Evolutionary conservation across 495 filamentous ascomycete species (phyloP).

Genomic region (Cryomyces minteri): DNA sequence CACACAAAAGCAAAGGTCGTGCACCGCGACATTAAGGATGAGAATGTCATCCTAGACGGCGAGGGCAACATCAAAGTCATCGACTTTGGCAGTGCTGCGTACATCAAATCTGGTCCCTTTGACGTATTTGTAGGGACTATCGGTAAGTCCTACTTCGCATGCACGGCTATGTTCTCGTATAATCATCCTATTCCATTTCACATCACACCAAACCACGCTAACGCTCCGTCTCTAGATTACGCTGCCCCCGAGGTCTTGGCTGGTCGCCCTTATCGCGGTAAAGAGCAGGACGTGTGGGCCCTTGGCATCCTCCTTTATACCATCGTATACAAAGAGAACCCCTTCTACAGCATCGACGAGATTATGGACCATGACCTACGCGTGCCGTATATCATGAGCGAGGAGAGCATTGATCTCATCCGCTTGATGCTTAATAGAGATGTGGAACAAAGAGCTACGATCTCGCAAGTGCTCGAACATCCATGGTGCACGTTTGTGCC

Average conservation of each 20-base stretch:
- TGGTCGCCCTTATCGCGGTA: slow-evolving; percentile 80
- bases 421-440: slow-evolving; percentile 81
- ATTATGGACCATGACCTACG: slow-evolving; percentile 94
- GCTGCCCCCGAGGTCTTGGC: slow-evolving; percentile 94
- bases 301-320: slow-evolving; percentile 96
- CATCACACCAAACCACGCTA: slow-evolving; percentile 2
- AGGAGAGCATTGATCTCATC: slow-evolving; percentile 78
- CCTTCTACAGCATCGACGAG: slow-evolving; percentile 98
- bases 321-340: slow-evolving; percentile 98
- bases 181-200: neutral
- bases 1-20: slow-evolving; percentile 86
- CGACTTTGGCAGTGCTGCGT: slow-evolving; percentile 94
- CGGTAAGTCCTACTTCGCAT: slow-evolving; percentile 36
- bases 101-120: slow-evolving; percentile 95
- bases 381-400: slow-evolving; percentile 80
- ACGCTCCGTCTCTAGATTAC: slow-evolving; percentile 46
- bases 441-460: slow-evolving; percentile 60
- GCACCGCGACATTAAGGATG: slow-evolving; percentile 96
- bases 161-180: neutral
- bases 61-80: slow-evolving; percentile 94
- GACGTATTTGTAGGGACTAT: slow-evolving; percentile 99
- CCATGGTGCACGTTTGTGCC: slow-evolving; percentile 38
- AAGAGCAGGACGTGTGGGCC: slow-evolving; percentile 97
- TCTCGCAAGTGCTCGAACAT: slow-evolving; percentile 72
- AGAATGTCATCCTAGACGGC: slow-evolving; percentile 90